Base-by-base conservation (phyloP, 495 filamentous ascomycete species). In the Hypoxylon cercidicola region DNA sequence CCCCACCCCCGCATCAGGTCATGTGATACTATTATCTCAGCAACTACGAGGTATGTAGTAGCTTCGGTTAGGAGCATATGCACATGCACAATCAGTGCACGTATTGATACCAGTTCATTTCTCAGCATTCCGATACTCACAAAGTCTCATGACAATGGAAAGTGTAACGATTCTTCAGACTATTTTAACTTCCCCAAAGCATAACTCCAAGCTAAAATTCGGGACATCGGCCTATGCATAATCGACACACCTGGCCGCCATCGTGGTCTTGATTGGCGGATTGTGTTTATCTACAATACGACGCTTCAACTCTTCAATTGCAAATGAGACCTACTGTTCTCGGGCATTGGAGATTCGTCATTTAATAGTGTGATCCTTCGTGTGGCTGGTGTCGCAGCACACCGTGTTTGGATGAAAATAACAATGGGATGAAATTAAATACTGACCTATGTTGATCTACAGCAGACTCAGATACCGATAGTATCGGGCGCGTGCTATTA, bases 181-280 rank as follows among this genome's bases (percentile, higher is more conserved):
- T 12, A 18, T 35, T 5, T 1, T 23, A 21, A 20, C 16, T 13
- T 39, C 15, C 16, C 13, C 5, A 20, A n/a, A 18, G 19, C 19
- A 9, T 23, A 54, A 46, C 37, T 35, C 21, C 37, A 53, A 55
- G 18, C 40, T 34, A 13, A 25, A 18, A 47, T 47, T 55, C 35
- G 56, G 52, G 23, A 46, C 39, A 51, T 46, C 56, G 50, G 44
- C 30, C 37, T 44, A 41, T 41, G 55, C 56, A 49, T 45, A 30
- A 51, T 56, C 37, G 28, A 66, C 13, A 13, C 57, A 62, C 58
- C 52, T 67, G 52, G 56, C 21, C 30, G 32, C 6, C 43, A 16
- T 53, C n/a, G 16, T 46, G 16, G 19, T 30, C 28, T 34, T 66
- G 46, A 67, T 67, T 62, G 53, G 58, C 49, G 53, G 52, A 52